Conservation (phyloP, 768 basidiomycete species). For the Auricularia sp. region DNA sequence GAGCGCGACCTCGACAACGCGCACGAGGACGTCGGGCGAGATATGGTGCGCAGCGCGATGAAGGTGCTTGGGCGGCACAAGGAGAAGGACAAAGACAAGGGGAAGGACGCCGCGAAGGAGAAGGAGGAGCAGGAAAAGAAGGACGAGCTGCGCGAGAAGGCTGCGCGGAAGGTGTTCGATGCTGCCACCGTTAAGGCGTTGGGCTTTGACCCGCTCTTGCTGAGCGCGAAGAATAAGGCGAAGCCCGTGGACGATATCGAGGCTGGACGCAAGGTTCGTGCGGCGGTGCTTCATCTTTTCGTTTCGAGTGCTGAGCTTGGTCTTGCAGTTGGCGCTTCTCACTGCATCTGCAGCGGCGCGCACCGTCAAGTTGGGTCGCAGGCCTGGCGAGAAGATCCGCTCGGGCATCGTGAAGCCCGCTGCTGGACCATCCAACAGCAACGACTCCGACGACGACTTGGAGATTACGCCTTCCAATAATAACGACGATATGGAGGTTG, state of each 20-base stretch:
- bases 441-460: background rate
- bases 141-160: slow-evolving; percentile 9
- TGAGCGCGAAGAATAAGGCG: background rate
- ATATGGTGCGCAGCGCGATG: slow-evolving; percentile 13
- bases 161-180: slow-evolving; percentile 45
- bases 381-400: background rate
- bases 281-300: too few species aligned
- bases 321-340: background rate
- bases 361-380: background rate
- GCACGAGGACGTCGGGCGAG: slow-evolving; percentile 33
- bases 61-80: slow-evolving; percentile 7
- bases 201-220: slow-evolving; percentile 59
- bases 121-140: slow-evolving; percentile 14
- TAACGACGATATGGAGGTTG: background rate
- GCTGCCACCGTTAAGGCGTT: slow-evolving; percentile 57
- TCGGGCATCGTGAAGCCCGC: background rate
- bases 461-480: background rate
- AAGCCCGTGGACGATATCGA: background rate
- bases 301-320: background rate
- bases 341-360: background rate
- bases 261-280: background rate
- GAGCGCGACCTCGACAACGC: slow-evolving; percentile 33
- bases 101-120: background rate
- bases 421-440: background rate
- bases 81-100: slow-evolving; percentile 11